phyloP scores from a whole-genome alignment of 2,329 filamentous ascomycete species.

The Phialophora expanda region DNA sequence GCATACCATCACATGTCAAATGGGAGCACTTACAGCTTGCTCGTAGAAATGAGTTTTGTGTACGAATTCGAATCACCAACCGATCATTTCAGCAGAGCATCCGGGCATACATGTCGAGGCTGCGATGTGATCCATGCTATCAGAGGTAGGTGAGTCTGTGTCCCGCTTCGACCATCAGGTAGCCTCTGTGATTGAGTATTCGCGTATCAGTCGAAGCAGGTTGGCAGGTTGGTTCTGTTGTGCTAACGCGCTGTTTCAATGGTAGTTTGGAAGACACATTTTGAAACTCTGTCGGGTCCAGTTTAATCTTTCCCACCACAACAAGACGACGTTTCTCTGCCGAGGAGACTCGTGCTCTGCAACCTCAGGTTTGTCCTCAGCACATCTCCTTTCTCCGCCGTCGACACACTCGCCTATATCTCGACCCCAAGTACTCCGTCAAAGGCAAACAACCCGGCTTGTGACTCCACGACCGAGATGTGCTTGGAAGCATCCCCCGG shows the following conservation, averaged over 20 bases:
- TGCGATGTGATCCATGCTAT: slow-evolving; percentile 32
- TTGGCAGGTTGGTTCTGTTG: slow-evolving; percentile 1
- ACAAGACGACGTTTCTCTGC: no score
- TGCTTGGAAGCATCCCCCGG: not conserved
- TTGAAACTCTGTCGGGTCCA: not conserved
- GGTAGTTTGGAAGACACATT: no score
- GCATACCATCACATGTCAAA: not conserved
- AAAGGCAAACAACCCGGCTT: not conserved
- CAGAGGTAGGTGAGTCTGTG: not conserved
- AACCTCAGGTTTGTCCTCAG: not conserved
- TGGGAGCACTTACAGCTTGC: not conserved
- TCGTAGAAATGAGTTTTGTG: not conserved
- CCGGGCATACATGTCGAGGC: slow-evolving; percentile 31
- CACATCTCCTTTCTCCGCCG: not conserved
- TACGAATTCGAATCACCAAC: slow-evolving; percentile 33
- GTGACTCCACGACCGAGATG: not conserved
- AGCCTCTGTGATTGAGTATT: not conserved
- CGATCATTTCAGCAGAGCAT: slow-evolving; percentile 18
- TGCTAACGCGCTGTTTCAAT: not conserved
- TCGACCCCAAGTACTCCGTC: not conserved
- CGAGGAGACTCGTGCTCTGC: not conserved
- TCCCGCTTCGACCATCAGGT: not conserved
- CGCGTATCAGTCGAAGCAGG: slow-evolving; percentile 1
- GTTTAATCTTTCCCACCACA: not conserved
- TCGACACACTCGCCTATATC: not conserved